phyloP scores from a whole-genome alignment of 1,284 basidiomycete species.

The Microstroma glucosiphilum region DNA sequence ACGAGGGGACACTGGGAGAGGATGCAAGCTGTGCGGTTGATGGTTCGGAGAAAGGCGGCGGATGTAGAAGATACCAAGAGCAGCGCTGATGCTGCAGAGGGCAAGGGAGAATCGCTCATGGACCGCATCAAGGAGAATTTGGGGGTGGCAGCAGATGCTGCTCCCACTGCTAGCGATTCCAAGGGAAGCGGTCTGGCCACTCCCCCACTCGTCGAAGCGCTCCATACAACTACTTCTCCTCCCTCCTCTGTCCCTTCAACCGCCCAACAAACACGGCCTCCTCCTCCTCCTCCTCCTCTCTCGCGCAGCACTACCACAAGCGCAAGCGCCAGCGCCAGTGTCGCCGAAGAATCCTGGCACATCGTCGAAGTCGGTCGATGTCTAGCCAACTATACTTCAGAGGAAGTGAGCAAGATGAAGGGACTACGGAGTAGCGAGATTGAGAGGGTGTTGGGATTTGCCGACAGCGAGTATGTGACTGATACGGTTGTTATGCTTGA shows the following conservation, averaged over 20 bases:
- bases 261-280: not conserved
- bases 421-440: conserved; percentile 61
- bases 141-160: too few species aligned
- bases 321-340: not conserved
- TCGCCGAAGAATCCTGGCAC: conserved; percentile 57
- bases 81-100: not conserved
- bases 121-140: too few species aligned
- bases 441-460: conserved; percentile 75
- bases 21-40: conserved; percentile 83
- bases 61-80: conserved; percentile 20
- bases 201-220: conserved; percentile 24
- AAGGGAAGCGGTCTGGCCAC: conserved; percentile 2
- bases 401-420: conserved; percentile 80
- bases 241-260: not conserved
- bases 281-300: not conserved
- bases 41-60: conserved; percentile 57
- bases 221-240: conserved; percentile 15
- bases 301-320: not conserved
- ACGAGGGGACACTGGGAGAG: conserved; percentile 85
- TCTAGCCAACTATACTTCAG: conserved; percentile 89
- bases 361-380: conserved; percentile 86
- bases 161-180: not conserved
- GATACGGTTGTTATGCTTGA: conserved; percentile 55
- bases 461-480: conserved; percentile 91
- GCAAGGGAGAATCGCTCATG: not conserved